These are phyloP conservation scores for Bothriochloa decipiens DNA, from an alignment of 176 grass and related monocot species.

Conservation along the genomic window DNA sequence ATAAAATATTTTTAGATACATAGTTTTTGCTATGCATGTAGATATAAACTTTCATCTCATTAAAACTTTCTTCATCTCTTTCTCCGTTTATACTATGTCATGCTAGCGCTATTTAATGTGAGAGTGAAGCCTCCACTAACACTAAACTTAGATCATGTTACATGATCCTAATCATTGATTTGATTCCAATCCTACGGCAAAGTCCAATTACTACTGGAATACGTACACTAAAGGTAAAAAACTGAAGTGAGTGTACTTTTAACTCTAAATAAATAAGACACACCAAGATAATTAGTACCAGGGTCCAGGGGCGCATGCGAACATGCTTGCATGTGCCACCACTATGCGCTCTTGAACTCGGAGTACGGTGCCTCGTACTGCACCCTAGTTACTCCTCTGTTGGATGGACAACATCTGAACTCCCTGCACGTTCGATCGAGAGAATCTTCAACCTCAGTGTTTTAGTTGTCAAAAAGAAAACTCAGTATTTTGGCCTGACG, in stretches of 20 bases:
- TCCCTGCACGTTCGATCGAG: not conserved
- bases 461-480: too few relatives aligned
- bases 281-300: conserved; percentile 6
- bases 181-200: not conserved
- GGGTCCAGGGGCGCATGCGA: conserved; percentile 39
- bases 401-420: conserved; percentile 22
- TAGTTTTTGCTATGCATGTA: too few relatives aligned
- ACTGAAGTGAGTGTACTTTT: not conserved
- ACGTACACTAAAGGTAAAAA: not conserved
- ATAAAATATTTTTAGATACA: too few relatives aligned
- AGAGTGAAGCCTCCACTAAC: too few relatives aligned
- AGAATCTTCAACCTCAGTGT: not conserved
- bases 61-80: too few relatives aligned
- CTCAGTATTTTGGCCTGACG: too few relatives aligned
- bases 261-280: conserved; percentile 11
- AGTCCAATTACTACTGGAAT: not conserved
- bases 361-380: conserved; percentile 49
- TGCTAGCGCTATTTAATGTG: too few relatives aligned
- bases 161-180: not conserved
- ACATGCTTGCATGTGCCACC: conserved; percentile 53
- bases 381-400: conserved; percentile 40
- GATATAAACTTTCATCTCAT: too few relatives aligned
- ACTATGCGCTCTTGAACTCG: conserved; percentile 27
- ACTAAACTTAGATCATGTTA: not conserved
- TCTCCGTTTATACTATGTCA: too few relatives aligned